A percentile compares a stretch with the other conserved stretches of the same genome.
Evolutionary conservation across 768 basidiomycete genomes (phyloP).

Genomic region (Podaxis sp.): DNA sequence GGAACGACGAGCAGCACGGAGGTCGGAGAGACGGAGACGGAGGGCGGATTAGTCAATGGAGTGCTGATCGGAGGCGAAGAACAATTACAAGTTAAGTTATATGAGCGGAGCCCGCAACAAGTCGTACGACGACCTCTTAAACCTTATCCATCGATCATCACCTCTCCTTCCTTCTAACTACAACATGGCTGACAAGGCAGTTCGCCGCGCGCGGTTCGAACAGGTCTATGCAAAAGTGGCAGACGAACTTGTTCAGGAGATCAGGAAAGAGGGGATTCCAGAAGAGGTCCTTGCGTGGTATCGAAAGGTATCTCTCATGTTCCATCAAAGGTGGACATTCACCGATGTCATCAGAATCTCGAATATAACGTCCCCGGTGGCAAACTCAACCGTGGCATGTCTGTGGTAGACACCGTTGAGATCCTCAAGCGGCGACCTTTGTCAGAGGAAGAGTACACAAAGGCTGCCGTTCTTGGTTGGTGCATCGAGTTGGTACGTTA

Average conservation of each 20-base stretch:
- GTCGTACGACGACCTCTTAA: background rate
- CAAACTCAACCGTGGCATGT: conserved; percentile 96
- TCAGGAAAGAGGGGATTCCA: conserved; percentile 76
- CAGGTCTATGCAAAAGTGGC: conserved; percentile 69
- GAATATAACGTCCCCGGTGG: conserved; percentile 94
- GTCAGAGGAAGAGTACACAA: conserved; percentile 83
- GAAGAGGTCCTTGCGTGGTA: conserved; percentile 85
- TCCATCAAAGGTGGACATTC: conserved; percentile 15
- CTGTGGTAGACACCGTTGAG: conserved; percentile 90
- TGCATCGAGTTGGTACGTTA: conserved; percentile 86
- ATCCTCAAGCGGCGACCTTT: conserved; percentile 78
- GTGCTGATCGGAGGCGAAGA: background rate
- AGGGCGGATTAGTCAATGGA: background rate
- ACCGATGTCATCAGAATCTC: conserved; percentile 54
- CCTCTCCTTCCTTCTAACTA: background rate
- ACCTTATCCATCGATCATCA: background rate
- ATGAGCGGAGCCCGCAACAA: background rate
- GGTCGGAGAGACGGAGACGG: background rate
- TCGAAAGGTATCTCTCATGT: conserved; percentile 53
- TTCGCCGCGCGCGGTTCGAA: conserved; percentile 64
- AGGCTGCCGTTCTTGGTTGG: conserved; percentile 91
- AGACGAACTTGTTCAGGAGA: conserved; percentile 73
- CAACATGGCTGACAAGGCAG: conserved; percentile 37
- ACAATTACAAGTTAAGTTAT: background rate
- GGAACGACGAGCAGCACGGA: background rate